These are phyloP conservation scores for Bombardia bombarda DNA, from an alignment of 495 filamentous ascomycete species.

Conservation along the genomic window DNA sequence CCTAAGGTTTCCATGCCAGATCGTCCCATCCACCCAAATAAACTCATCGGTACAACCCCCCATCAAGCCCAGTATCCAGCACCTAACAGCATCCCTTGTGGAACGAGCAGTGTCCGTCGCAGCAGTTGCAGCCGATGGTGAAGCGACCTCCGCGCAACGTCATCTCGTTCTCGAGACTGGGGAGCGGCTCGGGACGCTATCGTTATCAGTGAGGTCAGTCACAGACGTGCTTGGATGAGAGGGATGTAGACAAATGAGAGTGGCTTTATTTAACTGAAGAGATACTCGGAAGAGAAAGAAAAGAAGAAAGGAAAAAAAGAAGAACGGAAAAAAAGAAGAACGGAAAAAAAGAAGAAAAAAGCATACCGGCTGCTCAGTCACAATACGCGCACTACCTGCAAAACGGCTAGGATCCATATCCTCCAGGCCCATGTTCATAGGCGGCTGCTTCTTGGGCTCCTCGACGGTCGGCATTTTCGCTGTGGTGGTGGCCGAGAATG, in stretches of 20 bases:
- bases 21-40: no score
- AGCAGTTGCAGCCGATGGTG: constrained; percentile 3
- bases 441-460: constrained; percentile 6
- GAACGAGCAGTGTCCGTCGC: constrained; percentile 1
- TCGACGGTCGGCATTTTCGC: constrained; percentile 7
- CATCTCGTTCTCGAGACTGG: constrained; percentile 1
- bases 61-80: no score
- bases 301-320: not conserved
- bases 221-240: no score
- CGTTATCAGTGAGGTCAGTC: no score
- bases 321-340: not conserved
- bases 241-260: no score
- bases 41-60: no score
- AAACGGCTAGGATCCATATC: not conserved
- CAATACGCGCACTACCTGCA: not conserved
- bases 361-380: constrained; percentile 9
- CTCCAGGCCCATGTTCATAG: constrained; percentile 4
- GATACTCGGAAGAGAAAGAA: no score
- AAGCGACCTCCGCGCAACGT: constrained; percentile 4
- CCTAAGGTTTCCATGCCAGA: no score
- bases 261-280: no score
- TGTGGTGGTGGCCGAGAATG: not conserved
- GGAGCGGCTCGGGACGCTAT: constrained; percentile 1
- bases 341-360: not conserved
- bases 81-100: constrained; percentile 6